Base-by-base conservation (phyloP, 2,329 filamentous ascomycete species). In the Alternaria infectoria region DNA sequence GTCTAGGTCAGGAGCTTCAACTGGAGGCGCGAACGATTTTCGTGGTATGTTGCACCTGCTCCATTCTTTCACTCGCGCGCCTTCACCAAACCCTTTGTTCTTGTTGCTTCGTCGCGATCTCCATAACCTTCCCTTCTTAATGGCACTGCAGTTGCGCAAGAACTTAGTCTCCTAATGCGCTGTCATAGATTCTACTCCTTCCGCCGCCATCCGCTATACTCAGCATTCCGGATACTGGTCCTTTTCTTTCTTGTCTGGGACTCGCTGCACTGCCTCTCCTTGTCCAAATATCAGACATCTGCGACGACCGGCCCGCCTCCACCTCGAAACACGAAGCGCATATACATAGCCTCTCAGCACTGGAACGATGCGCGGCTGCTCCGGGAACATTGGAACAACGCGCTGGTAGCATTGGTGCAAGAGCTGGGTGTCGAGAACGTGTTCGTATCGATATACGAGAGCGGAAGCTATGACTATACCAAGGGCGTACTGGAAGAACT, bases 341-440 rank as follows among this genome's bases (percentile, higher is more conserved):
- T 93, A 65, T 93, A 88, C 79, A 91, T 93, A 64, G 87, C 89
- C 5, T 87, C 87, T 64, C 87, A 90, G 74, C 89, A 91, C 72
- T 91, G 89, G 84, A 92, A 91, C 71, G 87, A 87, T 66, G 90
- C 86, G 62, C 74, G 76, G 2, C 81, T 91, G 23, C 82, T 93
- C 3, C 83, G 86, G 8, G 81, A 81, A 6, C 85, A 89, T 69
- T 93, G 90, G 90, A 88, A 85, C 65, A 78, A 83, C 6, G 88
- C 88, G 0, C 81, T 93, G 3, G 62, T 90, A 7, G 81, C 85
- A 3, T 80, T 93, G 19, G 83, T 86, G 6, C 80, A 84, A 49
- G 80, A 82, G 6, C 79, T 92, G 5, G 90, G 90, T 0, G 79
- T 85, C 0, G 82, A 87, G 4, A 91, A 92, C 73, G 86, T 92